Evolutionary conservation across 1,139 yeast species (phyloP).

Genomic region (Yamadazyma membranifaciens): DNA sequence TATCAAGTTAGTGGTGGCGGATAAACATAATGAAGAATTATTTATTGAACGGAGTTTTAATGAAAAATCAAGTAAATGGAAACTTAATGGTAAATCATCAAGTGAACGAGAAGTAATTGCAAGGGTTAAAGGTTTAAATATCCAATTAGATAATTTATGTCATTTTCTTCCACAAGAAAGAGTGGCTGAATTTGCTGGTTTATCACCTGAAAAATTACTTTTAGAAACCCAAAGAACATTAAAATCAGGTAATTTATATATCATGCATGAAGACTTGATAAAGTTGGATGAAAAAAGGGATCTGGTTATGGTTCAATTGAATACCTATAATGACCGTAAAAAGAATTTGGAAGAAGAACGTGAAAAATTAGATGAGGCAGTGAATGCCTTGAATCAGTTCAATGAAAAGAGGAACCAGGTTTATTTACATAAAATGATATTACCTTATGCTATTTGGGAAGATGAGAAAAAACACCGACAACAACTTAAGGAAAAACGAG

Average conservation of each 20-base stretch:
- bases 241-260: conserved; percentile 57
- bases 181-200: conserved; percentile 87
- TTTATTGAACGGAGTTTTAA: conserved; percentile 39
- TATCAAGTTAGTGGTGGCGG: conserved; percentile 67
- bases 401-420: conserved; percentile 44
- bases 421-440: conserved; percentile 45
- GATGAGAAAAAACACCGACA: conserved; percentile 48
- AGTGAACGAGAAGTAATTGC: conserved; percentile 48
- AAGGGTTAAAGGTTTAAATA: conserved; percentile 52
- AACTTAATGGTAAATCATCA: conserved; percentile 43
- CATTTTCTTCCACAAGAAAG: conserved; percentile 95
- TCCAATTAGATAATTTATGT: conserved; percentile 88
- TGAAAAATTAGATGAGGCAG: conserved; percentile 35
- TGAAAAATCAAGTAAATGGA: conserved; percentile 59
- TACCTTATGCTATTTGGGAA: conserved; percentile 63
- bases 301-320: conserved; percentile 24
- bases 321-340: conserved; percentile 28
- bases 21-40: conserved; percentile 26
- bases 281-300: conserved; percentile 44
- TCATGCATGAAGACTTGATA: conserved; percentile 58
- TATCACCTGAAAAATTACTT: conserved; percentile 73
- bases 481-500: conserved; percentile 40
- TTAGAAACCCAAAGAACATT: conserved; percentile 81
- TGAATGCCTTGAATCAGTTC: conserved; percentile 36
- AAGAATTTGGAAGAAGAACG: conserved; percentile 30